Base-by-base conservation (phyloP, 495 filamentous ascomycete genomes). In the Aspergillus campestris region DNA sequence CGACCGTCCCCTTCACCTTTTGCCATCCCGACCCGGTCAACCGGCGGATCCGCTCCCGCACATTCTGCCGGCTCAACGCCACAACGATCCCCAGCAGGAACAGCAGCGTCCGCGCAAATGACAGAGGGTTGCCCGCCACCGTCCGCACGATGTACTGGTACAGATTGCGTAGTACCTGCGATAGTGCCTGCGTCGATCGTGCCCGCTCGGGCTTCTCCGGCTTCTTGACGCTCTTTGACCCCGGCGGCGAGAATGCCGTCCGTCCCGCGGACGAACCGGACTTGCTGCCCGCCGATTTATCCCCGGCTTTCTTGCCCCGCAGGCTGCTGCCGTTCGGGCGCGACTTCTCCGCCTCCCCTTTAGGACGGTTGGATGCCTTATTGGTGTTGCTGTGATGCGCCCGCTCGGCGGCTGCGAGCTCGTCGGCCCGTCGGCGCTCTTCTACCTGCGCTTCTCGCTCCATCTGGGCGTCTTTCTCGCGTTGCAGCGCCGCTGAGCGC, bases 61-160 rank as follows among this genome's bases (percentile, higher is more conserved):
- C 68, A 53, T 82, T 80, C 53, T 77, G 77, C 51, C 84, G 73
- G 60, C 84, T 82, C 43, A 95, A 72, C 50, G 91, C 78, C 55
- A 88, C 65, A 35, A 95, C 47, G 41, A 98, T 73, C 36, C 85
- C 84, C n/a, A 91, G 68, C 14, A 95, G 51, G 57, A 97, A 95
- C 8, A 89, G 75, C 35, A 97, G 47, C 31, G 83, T 81, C 40
- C 87, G 78, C 45, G 89, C 66, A 54, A 94, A 62, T 14, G 83
- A 64, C 63, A 87, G 69, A 0, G 91, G 88, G 52, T 88, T 91
- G 3, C 74, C 78, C 13, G 75, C 78, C 39, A 91, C 70, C 11
- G 77, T 78, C 31, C 71, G 63, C 0, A 77, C 73, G 39, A 88
- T 72, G 41, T 80, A 73, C 38, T 79, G 72, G 10, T 89, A 58